Evolutionary conservation across 2,329 filamentous ascomycete species (phyloP).

Genomic region (Tolypocladium inflatum): DNA sequence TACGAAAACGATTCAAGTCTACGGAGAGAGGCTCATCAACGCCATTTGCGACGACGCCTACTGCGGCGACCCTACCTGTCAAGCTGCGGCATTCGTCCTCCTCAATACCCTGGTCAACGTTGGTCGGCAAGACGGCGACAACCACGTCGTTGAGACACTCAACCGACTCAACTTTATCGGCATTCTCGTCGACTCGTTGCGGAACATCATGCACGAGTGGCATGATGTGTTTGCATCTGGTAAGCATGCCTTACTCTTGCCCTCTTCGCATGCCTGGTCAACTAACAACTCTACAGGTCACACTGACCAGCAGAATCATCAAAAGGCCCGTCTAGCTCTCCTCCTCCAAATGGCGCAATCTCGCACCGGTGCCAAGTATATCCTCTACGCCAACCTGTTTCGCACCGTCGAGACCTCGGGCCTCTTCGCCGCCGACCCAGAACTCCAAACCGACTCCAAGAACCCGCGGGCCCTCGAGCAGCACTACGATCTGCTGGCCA

Average conservation of each 20-base stretch:
- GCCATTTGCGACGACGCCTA: constrained; percentile 90
- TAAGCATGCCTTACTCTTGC: constrained; percentile 25
- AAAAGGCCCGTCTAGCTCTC: constrained; percentile 68
- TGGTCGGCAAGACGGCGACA: constrained; percentile 60
- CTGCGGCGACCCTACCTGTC: constrained; percentile 69
- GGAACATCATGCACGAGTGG: constrained; percentile 66
- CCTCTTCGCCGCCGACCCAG: constrained; percentile 85
- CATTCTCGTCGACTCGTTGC: constrained; percentile 80
- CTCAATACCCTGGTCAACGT: constrained; percentile 68
- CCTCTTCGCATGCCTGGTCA: background rate
- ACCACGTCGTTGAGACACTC: constrained; percentile 68
- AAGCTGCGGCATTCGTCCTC: constrained; percentile 79
- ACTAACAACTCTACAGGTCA: constrained; percentile 20
- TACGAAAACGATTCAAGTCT: constrained; percentile 58
- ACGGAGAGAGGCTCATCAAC: constrained; percentile 72
- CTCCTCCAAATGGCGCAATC: constrained; percentile 79
- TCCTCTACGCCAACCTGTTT: constrained; percentile 87
- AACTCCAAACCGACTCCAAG: constrained; percentile 72
- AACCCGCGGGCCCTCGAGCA: constrained; percentile 63
- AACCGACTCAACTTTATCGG: constrained; percentile 84
- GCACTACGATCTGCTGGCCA: constrained; percentile 77
- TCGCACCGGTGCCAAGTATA: constrained; percentile 70
- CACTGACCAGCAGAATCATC: constrained; percentile 38
- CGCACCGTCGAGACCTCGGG: constrained; percentile 68
- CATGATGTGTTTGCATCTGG: constrained; percentile 44